A percentile compares a stretch with the other conserved stretches of the same genome.
Evolutionary conservation across 2,329 filamentous ascomycete genomes (phyloP).

Genomic region (Salinomyces thailandicus): DNA sequence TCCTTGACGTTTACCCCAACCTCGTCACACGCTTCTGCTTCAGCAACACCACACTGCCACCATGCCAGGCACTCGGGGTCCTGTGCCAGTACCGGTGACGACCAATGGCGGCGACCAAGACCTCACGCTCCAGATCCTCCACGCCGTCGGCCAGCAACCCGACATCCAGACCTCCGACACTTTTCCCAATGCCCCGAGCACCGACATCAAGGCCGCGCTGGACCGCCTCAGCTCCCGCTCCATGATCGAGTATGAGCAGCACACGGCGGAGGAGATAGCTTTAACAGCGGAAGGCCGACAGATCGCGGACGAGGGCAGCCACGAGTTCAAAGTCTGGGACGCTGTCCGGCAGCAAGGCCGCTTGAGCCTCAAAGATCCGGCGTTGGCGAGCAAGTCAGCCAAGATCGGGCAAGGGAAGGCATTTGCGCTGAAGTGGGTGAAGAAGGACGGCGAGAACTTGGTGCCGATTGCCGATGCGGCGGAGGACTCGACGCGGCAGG

Average conservation of each 20-base stretch:
- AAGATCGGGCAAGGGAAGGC: conserved; percentile 92
- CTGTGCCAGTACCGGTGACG: conserved; percentile 34
- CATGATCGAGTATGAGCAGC: conserved; percentile 78
- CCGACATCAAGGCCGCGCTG: conserved; percentile 68
- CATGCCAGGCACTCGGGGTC: conserved; percentile 27
- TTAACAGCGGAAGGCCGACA: conserved; percentile 75
- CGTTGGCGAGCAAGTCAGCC: conserved; percentile 61
- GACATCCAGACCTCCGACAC: conserved; percentile 22
- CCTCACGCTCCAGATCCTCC: conserved; percentile 71
- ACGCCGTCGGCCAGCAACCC: conserved; percentile 44
- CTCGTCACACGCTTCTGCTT: no score
- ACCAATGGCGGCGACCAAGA: conserved; percentile 28
- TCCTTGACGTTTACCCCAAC: no score
- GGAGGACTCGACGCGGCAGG: conserved; percentile 65
- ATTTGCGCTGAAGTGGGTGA: conserved; percentile 65
- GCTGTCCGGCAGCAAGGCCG: conserved; percentile 36
- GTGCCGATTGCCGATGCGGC: conserved; percentile 58
- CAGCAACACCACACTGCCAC: conserved; percentile 5
- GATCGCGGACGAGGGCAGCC: conserved; percentile 45
- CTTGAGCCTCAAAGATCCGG: conserved; percentile 37
- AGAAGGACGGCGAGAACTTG: conserved; percentile 49
- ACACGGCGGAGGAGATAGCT: conserved; percentile 65
- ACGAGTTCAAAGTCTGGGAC: conserved; percentile 43
- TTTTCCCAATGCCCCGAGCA: conserved; percentile 27
- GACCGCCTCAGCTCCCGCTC: conserved; percentile 74